Evolutionary conservation across 805 yeast species (phyloP), one percentile per base, ranked within the genome.

Genomic region (Nakazawaea pomicola): DNA sequence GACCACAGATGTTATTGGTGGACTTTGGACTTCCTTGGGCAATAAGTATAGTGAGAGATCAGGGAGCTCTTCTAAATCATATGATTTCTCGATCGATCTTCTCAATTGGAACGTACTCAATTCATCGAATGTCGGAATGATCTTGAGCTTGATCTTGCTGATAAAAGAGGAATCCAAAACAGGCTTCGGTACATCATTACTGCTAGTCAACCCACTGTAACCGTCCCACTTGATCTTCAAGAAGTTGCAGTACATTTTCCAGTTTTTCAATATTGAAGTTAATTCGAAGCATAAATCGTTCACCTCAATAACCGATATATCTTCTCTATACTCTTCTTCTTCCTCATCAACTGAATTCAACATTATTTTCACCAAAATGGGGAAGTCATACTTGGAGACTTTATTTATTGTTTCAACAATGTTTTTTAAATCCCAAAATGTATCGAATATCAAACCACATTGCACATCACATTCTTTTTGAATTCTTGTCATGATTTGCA

Each of bases 401-500:
- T 80, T 86, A 41, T 70, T 68, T 18, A 84, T 50, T 7, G 72
- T 55, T 45, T 74, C 69, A 21, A 72, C 79, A 4, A 89, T 53
- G 20, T 80, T 68, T 47, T 86, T 72, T 21, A 76, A 72, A 50
- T 90, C 97, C 64, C 80, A 75, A 53, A 86, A 87, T 0, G 93
- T 85, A 58, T 91, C 98, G 41, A 85, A 69, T 4, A 93, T 84
- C 33, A 93, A 67, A 1, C 95, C 95, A 19, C 91, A 82, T 55
- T 93, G 99, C n/a, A 90, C 70, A 55, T 93, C 99, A 23, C 93
- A 81, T 55, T 93, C 99, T 37, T 75, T 67, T 60, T 91, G 95
- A 24, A 93, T 81, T 37, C 76, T 75, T 15, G 74, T 76, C 50
- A 90, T 70, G 8, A 91, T 89, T 25, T 71, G 70, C 3, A 72